Conservation (phyloP, 129 eudicot genomes). For the Scalesia atractyloides region DNA sequence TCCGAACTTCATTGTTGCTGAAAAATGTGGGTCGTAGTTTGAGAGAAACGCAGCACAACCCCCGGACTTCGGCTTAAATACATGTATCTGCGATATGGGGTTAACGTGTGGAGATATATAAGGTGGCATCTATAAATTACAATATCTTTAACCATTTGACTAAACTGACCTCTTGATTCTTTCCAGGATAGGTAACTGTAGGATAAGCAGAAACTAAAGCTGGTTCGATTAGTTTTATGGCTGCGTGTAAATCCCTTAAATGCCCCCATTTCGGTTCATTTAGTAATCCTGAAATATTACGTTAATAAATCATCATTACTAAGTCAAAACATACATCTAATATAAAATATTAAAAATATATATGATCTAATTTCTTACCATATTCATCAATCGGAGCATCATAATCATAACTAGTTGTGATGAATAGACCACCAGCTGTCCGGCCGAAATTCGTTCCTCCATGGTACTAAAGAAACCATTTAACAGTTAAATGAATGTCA, state of each 20-base stretch:
- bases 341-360: neutral
- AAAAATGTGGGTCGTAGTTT: slow-evolving; percentile 63
- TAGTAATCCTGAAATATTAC: slow-evolving; percentile 47
- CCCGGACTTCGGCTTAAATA: slow-evolving; percentile 64
- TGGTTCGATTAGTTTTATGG: slow-evolving; percentile 75
- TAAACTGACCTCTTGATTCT: slow-evolving; percentile 74
- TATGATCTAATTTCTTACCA: slow-evolving; percentile 43
- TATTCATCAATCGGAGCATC: slow-evolving; percentile 93
- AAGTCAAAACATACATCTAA: neutral
- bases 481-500: neutral
- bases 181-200: slow-evolving; percentile 67
- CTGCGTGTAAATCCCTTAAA: slow-evolving; percentile 68
- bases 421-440: slow-evolving; percentile 68
- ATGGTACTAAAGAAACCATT: slow-evolving; percentile 51
- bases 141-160: neutral
- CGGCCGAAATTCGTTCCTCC: slow-evolving; percentile 94
- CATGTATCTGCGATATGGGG: slow-evolving; percentile 60
- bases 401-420: slow-evolving; percentile 83
- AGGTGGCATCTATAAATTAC: neutral
- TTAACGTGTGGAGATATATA: slow-evolving; percentile 13
- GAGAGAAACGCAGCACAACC: slow-evolving; percentile 87
- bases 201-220: slow-evolving; percentile 84
- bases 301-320: slow-evolving; percentile 21
- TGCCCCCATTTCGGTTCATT: slow-evolving; percentile 87
- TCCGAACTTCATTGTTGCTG: slow-evolving; percentile 61